phyloP scores from a whole-genome alignment of 2,329 filamentous ascomycete species.

The Cladosporium sp. region DNA sequence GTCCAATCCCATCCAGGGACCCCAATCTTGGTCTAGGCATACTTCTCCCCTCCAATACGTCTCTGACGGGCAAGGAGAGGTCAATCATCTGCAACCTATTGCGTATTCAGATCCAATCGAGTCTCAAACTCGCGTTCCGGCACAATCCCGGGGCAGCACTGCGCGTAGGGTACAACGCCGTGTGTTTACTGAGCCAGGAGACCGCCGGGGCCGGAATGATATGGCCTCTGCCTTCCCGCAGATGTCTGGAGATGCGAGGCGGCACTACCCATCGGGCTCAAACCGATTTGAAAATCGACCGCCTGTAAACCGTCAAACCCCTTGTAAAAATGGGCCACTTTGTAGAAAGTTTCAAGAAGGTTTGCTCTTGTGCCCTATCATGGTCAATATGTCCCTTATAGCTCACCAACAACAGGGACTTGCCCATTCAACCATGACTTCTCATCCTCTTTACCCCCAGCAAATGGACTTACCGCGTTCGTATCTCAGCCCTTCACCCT shows the following conservation, averaged over 20 bases:
- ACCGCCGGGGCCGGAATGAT: slow-evolving; percentile 21
- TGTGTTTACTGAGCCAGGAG: too few species aligned
- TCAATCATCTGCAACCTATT: too few species aligned
- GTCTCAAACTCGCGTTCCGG: too few species aligned
- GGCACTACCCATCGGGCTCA: slow-evolving; percentile 18
- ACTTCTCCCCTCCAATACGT: too few species aligned
- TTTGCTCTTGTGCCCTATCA: slow-evolving; percentile 10
- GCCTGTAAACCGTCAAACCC: slow-evolving; percentile 21
- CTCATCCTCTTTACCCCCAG: slow-evolving; percentile 17
- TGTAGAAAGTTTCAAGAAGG: slow-evolving; percentile 32
- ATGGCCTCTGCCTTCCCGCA: slow-evolving; percentile 27
- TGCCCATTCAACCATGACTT: slow-evolving; percentile 33
- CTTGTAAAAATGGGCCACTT: slow-evolving; percentile 32
- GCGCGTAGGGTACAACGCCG: too few species aligned
- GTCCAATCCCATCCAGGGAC: not conserved
- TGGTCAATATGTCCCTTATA: not conserved
- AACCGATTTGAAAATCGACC: slow-evolving; percentile 27
- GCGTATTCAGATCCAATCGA: too few species aligned
- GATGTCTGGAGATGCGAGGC: slow-evolving; percentile 27
- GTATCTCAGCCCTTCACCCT: slow-evolving; percentile 6
- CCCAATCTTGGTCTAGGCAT: not conserved
- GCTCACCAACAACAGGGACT: slow-evolving; percentile 23
- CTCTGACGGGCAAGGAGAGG: too few species aligned
- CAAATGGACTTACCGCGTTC: slow-evolving; percentile 26
- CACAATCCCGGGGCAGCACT: too few species aligned